These are phyloP conservation scores for Colletotrichum endophyticum DNA, from an alignment of 2,329 filamentous ascomycete genomes.

Conservation along the genomic window DNA sequence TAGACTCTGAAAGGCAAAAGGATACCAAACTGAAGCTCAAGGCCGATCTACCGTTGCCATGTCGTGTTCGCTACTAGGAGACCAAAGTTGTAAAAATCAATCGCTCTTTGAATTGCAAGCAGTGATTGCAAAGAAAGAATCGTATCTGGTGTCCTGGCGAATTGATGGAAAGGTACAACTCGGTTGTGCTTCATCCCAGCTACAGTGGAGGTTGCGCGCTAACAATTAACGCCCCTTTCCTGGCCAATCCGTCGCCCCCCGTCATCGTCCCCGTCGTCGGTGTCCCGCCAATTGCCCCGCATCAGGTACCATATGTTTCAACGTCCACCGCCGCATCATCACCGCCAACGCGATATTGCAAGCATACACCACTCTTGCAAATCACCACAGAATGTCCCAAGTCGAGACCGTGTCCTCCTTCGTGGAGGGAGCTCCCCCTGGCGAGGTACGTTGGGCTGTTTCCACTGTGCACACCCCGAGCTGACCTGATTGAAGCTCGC, in stretches of 20 bases:
- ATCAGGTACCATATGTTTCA: constrained; percentile 15
- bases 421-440: constrained; percentile 91
- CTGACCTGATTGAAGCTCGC: constrained; percentile 63
- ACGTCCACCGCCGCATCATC: constrained; percentile 10
- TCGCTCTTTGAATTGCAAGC: neutral
- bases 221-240: constrained; percentile 17
- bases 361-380: neutral
- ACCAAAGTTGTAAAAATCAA: neutral
- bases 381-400: constrained; percentile 37
- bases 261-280: neutral
- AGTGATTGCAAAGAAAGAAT: neutral
- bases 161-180: neutral
- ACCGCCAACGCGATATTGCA: neutral
- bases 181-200: neutral
- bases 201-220: neutral
- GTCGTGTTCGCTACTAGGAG: neutral
- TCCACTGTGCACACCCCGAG: constrained; percentile 16
- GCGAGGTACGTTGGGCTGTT: constrained; percentile 73
- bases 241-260: neutral
- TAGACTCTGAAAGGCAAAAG: neutral
- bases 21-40: neutral
- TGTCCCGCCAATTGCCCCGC: constrained; percentile 18
- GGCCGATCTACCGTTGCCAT: neutral
- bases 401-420: constrained; percentile 78
- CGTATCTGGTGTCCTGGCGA: neutral